Evolutionary conservation across 2,329 filamentous ascomycete species (phyloP).

Genomic region (Proliferodiscus dingleyae): DNA sequence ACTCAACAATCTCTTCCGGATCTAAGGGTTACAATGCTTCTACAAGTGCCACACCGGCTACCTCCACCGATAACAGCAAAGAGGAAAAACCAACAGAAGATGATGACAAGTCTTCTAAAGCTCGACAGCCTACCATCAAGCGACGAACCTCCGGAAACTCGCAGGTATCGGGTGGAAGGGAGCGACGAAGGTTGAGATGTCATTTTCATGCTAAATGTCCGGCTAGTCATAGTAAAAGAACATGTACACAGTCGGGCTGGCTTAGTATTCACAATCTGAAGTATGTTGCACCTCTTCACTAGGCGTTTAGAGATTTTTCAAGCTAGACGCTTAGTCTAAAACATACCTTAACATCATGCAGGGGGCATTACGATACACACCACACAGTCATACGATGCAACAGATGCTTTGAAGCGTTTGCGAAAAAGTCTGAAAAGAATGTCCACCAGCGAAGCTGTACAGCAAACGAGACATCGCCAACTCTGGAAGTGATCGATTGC

Average conservation of each 20-base stretch:
- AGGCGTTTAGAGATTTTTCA: neutral
- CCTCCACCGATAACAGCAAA: neutral
- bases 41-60: neutral
- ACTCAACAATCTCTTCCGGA: neutral
- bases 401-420: conserved; percentile 2
- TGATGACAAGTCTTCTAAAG: neutral
- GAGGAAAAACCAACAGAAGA: neutral
- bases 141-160: neutral
- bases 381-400: conserved; percentile 2
- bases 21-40: neutral
- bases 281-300: neutral
- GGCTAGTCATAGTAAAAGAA: neutral
- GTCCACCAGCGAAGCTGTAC: neutral
- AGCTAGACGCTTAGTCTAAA: too few relatives aligned
- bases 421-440: neutral
- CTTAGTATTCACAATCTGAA: conserved; percentile 3
- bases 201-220: conserved; percentile 4
- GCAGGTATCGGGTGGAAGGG: neutral
- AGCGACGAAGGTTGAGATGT: conserved; percentile 1
- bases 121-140: neutral
- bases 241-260: neutral
- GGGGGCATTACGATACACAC: conserved; percentile 1
- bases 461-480: neutral
- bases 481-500: conserved; percentile 3
- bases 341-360: conserved; percentile 1